These are phyloP conservation scores for Russula ochroleuca DNA, from an alignment of 768 basidiomycete species.

Conservation along the genomic window DNA sequence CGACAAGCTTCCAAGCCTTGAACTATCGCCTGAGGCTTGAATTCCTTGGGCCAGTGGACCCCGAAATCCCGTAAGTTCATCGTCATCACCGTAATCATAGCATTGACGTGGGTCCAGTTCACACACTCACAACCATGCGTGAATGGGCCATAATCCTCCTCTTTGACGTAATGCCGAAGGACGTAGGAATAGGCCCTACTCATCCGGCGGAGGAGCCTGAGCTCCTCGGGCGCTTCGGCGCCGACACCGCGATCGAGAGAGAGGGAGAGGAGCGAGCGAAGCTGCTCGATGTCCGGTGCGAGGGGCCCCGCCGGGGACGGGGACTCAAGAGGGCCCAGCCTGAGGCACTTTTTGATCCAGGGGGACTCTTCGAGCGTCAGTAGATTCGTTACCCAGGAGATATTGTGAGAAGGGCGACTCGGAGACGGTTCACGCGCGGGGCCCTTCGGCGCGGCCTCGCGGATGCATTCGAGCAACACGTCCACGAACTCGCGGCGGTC, in stretches of 20 bases:
- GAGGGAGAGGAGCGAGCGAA: slow-evolving; percentile 47
- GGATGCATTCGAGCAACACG: slow-evolving; percentile 21
- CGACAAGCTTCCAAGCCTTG: slow-evolving; percentile 47
- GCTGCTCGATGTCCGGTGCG: slow-evolving; percentile 37
- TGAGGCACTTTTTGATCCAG: slow-evolving; percentile 34
- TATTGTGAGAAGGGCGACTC: not conserved
- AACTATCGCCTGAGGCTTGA: slow-evolving; percentile 13
- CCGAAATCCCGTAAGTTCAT: slow-evolving; percentile 47
- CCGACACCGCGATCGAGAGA: slow-evolving; percentile 38
- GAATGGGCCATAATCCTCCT: slow-evolving; percentile 60
- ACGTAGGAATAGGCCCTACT: slow-evolving; percentile 63
- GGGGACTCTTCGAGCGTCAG: slow-evolving; percentile 2
- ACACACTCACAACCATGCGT: slow-evolving; percentile 36
- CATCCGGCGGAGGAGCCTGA: slow-evolving; percentile 38
- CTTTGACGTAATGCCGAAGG: slow-evolving; percentile 50
- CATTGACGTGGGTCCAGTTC: slow-evolving; percentile 63
- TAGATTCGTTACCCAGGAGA: slow-evolving; percentile 10
- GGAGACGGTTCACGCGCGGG: slow-evolving; percentile 1
- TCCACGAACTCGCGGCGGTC: slow-evolving; percentile 21
- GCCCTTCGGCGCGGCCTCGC: slow-evolving; percentile 5
- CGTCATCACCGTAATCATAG: slow-evolving; percentile 51
- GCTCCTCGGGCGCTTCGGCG: slow-evolving; percentile 23
- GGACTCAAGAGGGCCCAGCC: slow-evolving; percentile 33
- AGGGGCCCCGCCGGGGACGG: slow-evolving; percentile 35
- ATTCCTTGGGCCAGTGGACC: slow-evolving; percentile 20